Evolutionary conservation across 495 filamentous ascomycete species (phyloP).

Genomic region (Neurospora cerealis): DNA sequence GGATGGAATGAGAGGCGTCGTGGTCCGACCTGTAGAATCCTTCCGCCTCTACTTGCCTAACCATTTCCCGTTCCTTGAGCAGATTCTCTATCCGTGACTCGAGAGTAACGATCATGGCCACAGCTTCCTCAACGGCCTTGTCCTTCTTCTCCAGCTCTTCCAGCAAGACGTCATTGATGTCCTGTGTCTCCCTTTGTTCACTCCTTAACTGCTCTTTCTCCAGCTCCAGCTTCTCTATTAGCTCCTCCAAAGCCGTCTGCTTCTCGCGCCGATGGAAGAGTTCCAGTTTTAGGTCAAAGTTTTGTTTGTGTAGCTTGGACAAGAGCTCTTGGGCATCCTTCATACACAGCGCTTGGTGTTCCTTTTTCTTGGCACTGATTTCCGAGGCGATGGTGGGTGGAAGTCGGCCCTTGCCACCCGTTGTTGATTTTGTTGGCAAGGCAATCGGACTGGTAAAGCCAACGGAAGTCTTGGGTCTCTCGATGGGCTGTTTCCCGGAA

Average conservation of each 20-base stretch:
- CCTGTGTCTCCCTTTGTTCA: conserved; percentile 39
- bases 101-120: conserved; percentile 64
- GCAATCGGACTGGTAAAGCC: conserved; percentile 7
- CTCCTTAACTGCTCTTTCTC: conserved; percentile 18
- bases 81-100: conserved; percentile 59
- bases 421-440: not conserved
- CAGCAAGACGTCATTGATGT: conserved; percentile 60
- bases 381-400: conserved; percentile 14
- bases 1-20: conserved; percentile 1
- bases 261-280: conserved; percentile 61
- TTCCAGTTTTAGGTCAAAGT: conserved; percentile 84
- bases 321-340: conserved; percentile 39
- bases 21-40: conserved; percentile 16
- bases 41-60: conserved; percentile 24
- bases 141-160: conserved; percentile 65
- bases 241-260: conserved; percentile 45
- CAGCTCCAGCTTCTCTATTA: conserved; percentile 52
- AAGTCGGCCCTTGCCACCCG: conserved; percentile 19
- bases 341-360: conserved; percentile 26
- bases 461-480: not conserved
- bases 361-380: conserved; percentile 22
- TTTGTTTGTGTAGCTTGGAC: conserved; percentile 67
- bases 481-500: conserved; percentile 4
- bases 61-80: conserved; percentile 31
- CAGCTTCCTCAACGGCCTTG: conserved; percentile 71